Evolutionary conservation across 345 rosid genomes (phyloP), one percentile per base, ranked within the genome.

Genomic region (Eucalyptus regnans): DNA sequence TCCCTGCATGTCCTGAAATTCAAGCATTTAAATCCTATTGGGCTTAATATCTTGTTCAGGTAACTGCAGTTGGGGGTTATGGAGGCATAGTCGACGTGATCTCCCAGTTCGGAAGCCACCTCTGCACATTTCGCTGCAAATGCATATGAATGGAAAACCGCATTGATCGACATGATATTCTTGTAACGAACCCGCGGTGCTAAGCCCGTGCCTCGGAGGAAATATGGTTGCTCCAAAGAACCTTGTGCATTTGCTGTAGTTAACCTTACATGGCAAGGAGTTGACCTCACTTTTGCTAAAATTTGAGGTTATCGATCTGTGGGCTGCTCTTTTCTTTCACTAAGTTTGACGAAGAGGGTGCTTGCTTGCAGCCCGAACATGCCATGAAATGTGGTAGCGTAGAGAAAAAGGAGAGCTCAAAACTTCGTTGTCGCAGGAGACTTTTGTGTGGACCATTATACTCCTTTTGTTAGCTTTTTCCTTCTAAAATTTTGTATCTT

Each of bases 71-170:
- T 58, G 99, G 98, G 90, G 99, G 99, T 87, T 96, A 96, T 90
- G 98, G 97, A 86, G 99, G 98, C 76, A 90, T 97, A 87, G 98
- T 98, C 29, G 99, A 97, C 88, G 93, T 98, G 76, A 95, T 98
- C 89, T 98, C 99, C 27, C 97, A 94, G 90, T 97, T 95, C 88
- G 97, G 98, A 89, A 98, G 99, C 92, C 99, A 98, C 92, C 94
- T 96, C 88, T 95, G 96, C 96, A 95, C 97, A 68, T 96, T 98
- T 89, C 93, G 93, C 87, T 96, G 96, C 94, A 91, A 93, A 91
- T 37, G 83, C 27, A 41, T 41, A 20, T 76, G 83, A 76, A 76
- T 7, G 48, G 3, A 76, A 18, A 76, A 41, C 43, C 10, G 8
- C 83, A 41, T 31, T 3, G 9, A 16, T 76, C 3, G 83, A 76